A percentile compares a stretch with the other conserved stretches of the same genome.
Evolutionary conservation across 768 basidiomycete genomes (phyloP).

Genomic region (Tylopilus sp.): DNA sequence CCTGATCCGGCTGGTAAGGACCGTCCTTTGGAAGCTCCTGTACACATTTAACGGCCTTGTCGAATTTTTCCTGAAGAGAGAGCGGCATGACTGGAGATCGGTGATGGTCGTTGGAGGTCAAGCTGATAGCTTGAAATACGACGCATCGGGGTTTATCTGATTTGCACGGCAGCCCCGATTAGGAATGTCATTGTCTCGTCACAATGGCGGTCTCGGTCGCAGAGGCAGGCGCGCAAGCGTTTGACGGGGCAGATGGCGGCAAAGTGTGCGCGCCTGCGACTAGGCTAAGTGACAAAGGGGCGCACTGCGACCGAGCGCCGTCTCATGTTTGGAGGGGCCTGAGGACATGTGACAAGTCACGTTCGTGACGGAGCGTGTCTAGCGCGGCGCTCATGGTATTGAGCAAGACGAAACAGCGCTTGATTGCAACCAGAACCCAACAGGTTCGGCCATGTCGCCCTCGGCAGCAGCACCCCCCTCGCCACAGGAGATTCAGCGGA

Average conservation of each 20-base stretch:
- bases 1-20: slow-evolving; percentile 66
- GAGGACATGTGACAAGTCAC: slow-evolving; percentile 22
- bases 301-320: slow-evolving; percentile 9
- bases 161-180: slow-evolving; percentile 8
- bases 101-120: neutral
- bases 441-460: slow-evolving; percentile 22
- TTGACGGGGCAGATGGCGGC: neutral
- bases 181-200: slow-evolving; percentile 11
- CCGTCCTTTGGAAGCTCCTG: slow-evolving; percentile 64
- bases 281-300: neutral
- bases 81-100: slow-evolving; percentile 49
- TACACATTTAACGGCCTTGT: slow-evolving; percentile 70
- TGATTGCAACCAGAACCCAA: slow-evolving; percentile 15
- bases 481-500: slow-evolving; percentile 82
- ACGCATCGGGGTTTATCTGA: slow-evolving; percentile 18
- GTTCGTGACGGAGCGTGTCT: slow-evolving; percentile 21
- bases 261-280: neutral
- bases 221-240: neutral
- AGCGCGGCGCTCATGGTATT: slow-evolving; percentile 5
- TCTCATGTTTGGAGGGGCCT: slow-evolving; percentile 3
- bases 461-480: slow-evolving; percentile 59
- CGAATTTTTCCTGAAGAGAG: slow-evolving; percentile 52
- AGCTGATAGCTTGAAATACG: neutral
- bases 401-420: slow-evolving; percentile 2
- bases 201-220: slow-evolving; percentile 4